Evolutionary conservation across 208 protist genomes (phyloP).

Genomic region (Crithidia acanthocephali): DNA sequence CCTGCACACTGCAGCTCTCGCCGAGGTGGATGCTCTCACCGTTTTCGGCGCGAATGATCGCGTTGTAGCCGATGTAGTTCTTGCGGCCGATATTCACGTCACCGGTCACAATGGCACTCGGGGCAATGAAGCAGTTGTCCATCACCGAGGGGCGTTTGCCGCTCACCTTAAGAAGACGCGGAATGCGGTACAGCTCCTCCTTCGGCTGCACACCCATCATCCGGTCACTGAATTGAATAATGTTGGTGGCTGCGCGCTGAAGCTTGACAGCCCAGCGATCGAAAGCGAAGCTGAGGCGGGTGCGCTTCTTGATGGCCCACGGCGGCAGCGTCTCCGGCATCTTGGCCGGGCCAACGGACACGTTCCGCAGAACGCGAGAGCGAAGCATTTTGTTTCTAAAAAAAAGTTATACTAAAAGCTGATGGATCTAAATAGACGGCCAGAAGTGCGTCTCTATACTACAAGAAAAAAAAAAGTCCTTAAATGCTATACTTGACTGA

Average conservation of each 20-base stretch:
- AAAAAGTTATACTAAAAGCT: too few species aligned
- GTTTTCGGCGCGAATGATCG: constrained; percentile 83
- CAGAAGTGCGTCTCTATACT: too few species aligned
- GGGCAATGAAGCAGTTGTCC: constrained; percentile 92
- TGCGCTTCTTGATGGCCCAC: constrained; percentile 74
- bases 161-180: constrained; percentile 73
- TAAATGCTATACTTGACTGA: too few species aligned
- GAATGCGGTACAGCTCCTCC: constrained; percentile 80
- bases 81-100: constrained; percentile 89
- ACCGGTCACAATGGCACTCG: constrained; percentile 81
- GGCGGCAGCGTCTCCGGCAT: constrained; percentile 58
- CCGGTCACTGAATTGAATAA: constrained; percentile 63
- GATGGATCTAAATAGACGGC: too few species aligned
- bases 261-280: constrained; percentile 48
- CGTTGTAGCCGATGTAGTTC: constrained; percentile 93
- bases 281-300: constrained; percentile 46
- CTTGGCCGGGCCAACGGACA: constrained; percentile 30
- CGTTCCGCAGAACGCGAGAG: constrained; percentile 33
- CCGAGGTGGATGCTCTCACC: constrained; percentile 83
- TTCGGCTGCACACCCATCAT: constrained; percentile 83
- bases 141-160: constrained; percentile 78
- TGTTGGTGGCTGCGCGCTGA: constrained; percentile 41
- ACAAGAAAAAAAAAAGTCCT: too few species aligned
- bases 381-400: constrained; percentile 40
- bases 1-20: constrained; percentile 92